A percentile compares a stretch with the other conserved stretches of the same genome.
These are phyloP conservation scores for Sporisorium graminicola DNA, from an alignment of 1,284 basidiomycete species.

Conservation along the genomic window DNA sequence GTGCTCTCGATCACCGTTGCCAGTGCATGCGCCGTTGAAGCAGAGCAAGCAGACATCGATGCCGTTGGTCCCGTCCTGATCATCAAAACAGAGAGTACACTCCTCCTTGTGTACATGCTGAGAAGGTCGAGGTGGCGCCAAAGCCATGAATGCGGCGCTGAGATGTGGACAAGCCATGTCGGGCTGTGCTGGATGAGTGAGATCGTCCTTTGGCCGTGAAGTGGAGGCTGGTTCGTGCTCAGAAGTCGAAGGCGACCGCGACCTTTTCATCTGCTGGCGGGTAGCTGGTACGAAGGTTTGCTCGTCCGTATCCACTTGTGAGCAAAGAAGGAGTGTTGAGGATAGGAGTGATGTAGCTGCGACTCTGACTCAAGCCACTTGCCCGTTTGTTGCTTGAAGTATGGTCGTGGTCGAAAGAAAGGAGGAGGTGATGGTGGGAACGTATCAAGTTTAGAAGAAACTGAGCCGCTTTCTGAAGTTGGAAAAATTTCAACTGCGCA, in stretches of 20 bases:
- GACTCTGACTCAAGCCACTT: neutral
- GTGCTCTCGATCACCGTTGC: slow-evolving; percentile 57
- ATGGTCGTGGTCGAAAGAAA: neutral
- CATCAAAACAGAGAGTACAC: slow-evolving; percentile 96
- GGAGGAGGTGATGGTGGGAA: slow-evolving; percentile 5
- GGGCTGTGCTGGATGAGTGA: neutral
- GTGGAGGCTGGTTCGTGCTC: slow-evolving; percentile 16
- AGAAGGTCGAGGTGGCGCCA: slow-evolving; percentile 54
- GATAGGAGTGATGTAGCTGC: too few species aligned
- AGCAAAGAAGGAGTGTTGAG: neutral
- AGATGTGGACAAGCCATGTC: slow-evolving; percentile 62
- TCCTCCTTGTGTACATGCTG: slow-evolving; percentile 81
- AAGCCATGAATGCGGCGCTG: slow-evolving; percentile 42
- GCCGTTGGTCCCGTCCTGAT: slow-evolving; percentile 79
- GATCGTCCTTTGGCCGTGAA: slow-evolving; percentile 10
- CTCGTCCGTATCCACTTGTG: neutral
- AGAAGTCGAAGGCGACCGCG: slow-evolving; percentile 30
- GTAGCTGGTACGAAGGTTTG: neutral
- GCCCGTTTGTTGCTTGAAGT: neutral
- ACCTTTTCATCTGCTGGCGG: slow-evolving; percentile 42
- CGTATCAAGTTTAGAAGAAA: slow-evolving; percentile 1
- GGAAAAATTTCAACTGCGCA: neutral
- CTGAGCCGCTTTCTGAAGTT: neutral
- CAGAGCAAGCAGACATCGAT: slow-evolving; percentile 91
- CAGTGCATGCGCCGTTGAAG: slow-evolving; percentile 81